These are phyloP conservation scores for Colletotrichum sp. DNA, from an alignment of 2,329 filamentous ascomycete genomes.

Conservation along the genomic window DNA sequence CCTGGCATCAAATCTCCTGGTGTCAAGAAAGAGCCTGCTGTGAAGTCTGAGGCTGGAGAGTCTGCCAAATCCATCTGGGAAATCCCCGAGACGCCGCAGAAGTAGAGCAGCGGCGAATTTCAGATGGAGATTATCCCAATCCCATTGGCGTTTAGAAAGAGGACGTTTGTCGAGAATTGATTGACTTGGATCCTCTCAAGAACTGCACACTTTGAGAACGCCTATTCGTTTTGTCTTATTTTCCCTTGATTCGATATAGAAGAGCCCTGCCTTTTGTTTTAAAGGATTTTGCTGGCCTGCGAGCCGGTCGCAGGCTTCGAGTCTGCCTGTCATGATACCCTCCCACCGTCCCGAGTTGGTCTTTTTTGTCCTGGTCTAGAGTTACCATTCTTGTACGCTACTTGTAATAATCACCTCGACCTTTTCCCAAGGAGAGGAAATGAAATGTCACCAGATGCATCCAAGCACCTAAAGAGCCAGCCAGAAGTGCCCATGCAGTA, in stretches of 20 bases:
- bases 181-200: background rate
- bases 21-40: background rate
- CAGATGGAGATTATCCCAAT: background rate
- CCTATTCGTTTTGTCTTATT: background rate
- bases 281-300: background rate
- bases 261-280: background rate
- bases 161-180: background rate
- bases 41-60: constrained; percentile 9
- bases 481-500: background rate
- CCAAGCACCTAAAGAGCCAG: background rate
- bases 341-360: constrained; percentile 6
- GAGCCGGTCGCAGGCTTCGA: background rate
- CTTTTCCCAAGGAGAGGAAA: background rate
- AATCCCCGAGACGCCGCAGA: constrained; percentile 38
- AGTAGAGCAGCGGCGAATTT: background rate
- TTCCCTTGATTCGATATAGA: background rate
- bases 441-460: background rate
- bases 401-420: background rate
- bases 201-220: background rate
- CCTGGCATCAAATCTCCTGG: background rate
- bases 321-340: constrained; percentile 14
- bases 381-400: background rate
- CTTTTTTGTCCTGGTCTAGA: background rate
- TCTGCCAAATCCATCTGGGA: constrained; percentile 32
- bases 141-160: background rate